phyloP scores from a whole-genome alignment of 345 rosid genomes.

The Alliaria petiolata region DNA sequence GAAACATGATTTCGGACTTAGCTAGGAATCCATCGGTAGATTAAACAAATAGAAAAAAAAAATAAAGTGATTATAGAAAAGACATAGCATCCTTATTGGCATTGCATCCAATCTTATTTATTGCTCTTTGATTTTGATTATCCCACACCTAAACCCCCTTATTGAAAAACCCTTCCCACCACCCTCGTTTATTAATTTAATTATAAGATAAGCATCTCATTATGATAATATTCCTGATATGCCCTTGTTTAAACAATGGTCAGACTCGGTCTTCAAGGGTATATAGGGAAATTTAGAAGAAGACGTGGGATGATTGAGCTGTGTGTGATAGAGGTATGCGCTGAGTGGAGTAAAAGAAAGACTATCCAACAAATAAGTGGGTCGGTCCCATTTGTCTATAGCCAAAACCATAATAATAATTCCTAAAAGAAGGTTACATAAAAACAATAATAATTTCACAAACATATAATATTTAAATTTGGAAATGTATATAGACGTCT shows the following conservation, averaged over 20 bases:
- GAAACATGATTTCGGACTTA: slow-evolving; percentile 6
- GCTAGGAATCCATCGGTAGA: slow-evolving; percentile 11
- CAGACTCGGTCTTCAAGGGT: not conserved
- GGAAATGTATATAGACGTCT: slow-evolving; percentile 12
- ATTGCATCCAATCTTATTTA: no score
- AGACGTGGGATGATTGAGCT: slow-evolving; percentile 35
- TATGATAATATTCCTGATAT: not conserved
- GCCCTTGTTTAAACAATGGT: slow-evolving; percentile 2
- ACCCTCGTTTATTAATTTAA: slow-evolving; percentile 21
- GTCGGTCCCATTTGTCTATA: slow-evolving; percentile 33
- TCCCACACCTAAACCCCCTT: slow-evolving; percentile 32
- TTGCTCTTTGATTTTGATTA: slow-evolving; percentile 29
- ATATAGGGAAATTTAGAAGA: not conserved
- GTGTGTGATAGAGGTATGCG: slow-evolving; percentile 28
- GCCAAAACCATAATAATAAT: slow-evolving; percentile 7
- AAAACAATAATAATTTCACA: slow-evolving; percentile 10
- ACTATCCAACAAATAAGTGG: slow-evolving; percentile 33
- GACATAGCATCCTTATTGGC: slow-evolving; percentile 29
- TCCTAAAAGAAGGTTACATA: slow-evolving; percentile 21
- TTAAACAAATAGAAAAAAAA: not conserved
- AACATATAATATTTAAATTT: not conserved
- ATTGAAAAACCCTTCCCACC: slow-evolving; percentile 34
- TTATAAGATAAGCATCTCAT: slow-evolving; percentile 30
- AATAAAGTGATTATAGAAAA: slow-evolving; percentile 21
- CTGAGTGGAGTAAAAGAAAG: slow-evolving; percentile 42